phyloP scores from a whole-genome alignment of 2,329 filamentous ascomycete species.

The Cercospora zeina region DNA sequence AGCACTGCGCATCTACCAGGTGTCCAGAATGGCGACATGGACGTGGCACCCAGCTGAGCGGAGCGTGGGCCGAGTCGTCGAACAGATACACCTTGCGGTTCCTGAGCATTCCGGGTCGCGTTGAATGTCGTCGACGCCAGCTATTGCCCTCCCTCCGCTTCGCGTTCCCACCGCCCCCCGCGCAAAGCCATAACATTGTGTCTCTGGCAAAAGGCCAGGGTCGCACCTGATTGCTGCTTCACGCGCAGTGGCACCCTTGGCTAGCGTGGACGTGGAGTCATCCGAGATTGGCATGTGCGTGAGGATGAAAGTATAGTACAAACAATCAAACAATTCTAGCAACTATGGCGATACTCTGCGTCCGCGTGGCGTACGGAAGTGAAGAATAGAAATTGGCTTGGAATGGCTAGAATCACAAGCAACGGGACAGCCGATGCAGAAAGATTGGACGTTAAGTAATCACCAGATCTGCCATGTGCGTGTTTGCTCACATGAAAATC shows the following conservation, averaged over 20 bases:
- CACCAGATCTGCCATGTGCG: too few relatives aligned
- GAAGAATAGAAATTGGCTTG: background rate
- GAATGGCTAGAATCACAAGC: background rate
- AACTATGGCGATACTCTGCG: too few relatives aligned
- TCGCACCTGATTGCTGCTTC: background rate
- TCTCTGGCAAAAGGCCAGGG: background rate
- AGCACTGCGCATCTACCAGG: slow-evolving; percentile 41
- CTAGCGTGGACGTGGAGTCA: background rate
- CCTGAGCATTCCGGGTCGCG: background rate
- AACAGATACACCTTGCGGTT: background rate
- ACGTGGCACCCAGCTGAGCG: slow-evolving; percentile 3
- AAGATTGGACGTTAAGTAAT: too few relatives aligned
- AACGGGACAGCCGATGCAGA: background rate
- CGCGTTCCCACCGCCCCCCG: background rate
- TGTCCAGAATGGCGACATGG: slow-evolving; percentile 14
- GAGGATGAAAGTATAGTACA: background rate
- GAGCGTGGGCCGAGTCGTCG: background rate
- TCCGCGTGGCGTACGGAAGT: background rate
- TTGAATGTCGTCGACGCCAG: background rate
- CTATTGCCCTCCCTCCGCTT: background rate
- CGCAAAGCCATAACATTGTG: background rate
- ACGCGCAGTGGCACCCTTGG: background rate
- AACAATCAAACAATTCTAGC: too few relatives aligned
- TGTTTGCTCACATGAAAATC: background rate
- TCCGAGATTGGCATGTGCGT: background rate